These are phyloP conservation scores for Pseudogymnoascus sp. DNA, from an alignment of 2,329 filamentous ascomycete species.

Conservation along the genomic window DNA sequence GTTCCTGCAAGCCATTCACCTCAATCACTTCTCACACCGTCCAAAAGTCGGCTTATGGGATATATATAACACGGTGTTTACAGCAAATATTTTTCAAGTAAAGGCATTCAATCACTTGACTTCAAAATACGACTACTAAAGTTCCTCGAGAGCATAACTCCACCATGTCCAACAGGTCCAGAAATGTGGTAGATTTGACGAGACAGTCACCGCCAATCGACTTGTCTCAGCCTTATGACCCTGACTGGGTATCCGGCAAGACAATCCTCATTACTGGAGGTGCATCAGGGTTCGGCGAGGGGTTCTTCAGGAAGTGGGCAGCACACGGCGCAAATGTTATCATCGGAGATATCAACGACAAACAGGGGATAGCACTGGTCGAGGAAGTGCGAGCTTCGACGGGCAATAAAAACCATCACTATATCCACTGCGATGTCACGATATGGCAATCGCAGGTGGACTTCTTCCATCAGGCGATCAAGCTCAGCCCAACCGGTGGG, in stretches of 20 bases:
- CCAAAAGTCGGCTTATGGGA: not conserved
- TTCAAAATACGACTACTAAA: not conserved
- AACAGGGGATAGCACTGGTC: conserved; percentile 45
- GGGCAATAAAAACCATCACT: conserved; percentile 40
- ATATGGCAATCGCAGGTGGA: conserved; percentile 55
- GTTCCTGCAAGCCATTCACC: not conserved
- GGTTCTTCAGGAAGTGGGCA: conserved; percentile 47
- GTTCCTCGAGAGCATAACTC: not conserved
- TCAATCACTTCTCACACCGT: not conserved
- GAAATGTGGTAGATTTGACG: not conserved
- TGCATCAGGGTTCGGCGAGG: conserved; percentile 51
- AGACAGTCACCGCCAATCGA: conserved; percentile 36
- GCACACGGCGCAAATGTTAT: conserved; percentile 49
- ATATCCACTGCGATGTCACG: conserved; percentile 55
- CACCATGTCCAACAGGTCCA: not conserved
- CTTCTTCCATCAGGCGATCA: conserved; percentile 51
- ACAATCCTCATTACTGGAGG: conserved; percentile 57
- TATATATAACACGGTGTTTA: not conserved
- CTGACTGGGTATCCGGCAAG: conserved; percentile 41
- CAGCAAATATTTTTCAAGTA: not conserved
- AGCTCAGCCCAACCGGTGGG: conserved; percentile 43
- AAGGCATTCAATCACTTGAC: not conserved
- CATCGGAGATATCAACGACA: conserved; percentile 53
- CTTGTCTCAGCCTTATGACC: conserved; percentile 35
- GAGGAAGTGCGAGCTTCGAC: conserved; percentile 39